Conservation (phyloP, 225 moss, liverwort and hornwort species). For the Anthoceros angustus region DNA sequence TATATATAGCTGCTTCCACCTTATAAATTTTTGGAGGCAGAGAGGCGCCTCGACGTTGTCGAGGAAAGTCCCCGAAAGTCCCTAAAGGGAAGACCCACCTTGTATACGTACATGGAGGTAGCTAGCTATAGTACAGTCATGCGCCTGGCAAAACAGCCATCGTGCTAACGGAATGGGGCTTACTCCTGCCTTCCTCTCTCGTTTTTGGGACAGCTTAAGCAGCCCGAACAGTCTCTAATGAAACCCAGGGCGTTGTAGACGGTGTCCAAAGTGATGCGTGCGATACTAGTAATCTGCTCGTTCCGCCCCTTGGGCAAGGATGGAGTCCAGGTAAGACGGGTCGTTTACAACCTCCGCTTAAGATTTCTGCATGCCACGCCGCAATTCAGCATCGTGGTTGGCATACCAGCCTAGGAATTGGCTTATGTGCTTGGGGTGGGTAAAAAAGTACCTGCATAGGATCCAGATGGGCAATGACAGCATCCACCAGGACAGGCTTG, state of each 20-base stretch:
- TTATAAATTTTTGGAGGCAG: too few species aligned
- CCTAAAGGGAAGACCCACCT: conserved; percentile 10
- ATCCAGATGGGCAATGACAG: conserved; percentile 53
- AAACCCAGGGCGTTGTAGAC: conserved; percentile 73
- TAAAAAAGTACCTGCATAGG: conserved; percentile 64
- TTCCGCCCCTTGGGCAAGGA: conserved; percentile 70
- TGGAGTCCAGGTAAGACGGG: conserved; percentile 48
- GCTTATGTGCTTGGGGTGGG: not conserved
- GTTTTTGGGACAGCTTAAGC: not conserved
- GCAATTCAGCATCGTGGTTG: not conserved
- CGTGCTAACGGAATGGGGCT: conserved; percentile 13
- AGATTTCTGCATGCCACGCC: conserved; percentile 35
- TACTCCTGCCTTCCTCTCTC: conserved; percentile 11
- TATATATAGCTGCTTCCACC: too few species aligned
- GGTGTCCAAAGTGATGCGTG: conserved; percentile 58
- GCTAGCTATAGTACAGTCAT: conserved; percentile 16
- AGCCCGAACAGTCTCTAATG: not conserved
- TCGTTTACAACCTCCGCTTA: conserved; percentile 70
- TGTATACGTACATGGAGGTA: too few species aligned
- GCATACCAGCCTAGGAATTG: not conserved
- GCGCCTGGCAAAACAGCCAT: conserved; percentile 5
- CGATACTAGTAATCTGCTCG: conserved; percentile 67
- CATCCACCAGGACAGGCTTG: conserved; percentile 72
- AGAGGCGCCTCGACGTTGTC: not conserved
- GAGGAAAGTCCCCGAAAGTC: conserved; percentile 18